Conservation (phyloP, 176 grass and related monocot genomes). For the Aegilops speltoides region DNA sequence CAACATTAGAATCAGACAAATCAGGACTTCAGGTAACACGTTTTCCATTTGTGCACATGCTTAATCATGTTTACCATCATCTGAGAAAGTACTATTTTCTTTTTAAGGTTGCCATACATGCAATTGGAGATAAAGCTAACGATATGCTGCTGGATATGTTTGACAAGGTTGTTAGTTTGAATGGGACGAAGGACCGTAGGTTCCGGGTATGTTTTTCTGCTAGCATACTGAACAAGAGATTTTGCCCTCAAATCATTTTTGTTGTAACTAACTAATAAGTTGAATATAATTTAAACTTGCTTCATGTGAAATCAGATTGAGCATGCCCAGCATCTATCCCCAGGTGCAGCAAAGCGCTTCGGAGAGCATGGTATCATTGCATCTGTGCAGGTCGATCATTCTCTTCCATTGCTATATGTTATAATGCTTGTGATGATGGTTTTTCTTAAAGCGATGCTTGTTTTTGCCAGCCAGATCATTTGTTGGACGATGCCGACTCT, state of each 20-base stretch:
- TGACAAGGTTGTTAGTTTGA: slow-evolving; percentile 47
- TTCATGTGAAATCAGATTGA: slow-evolving; percentile 65
- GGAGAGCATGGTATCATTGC: slow-evolving; percentile 71
- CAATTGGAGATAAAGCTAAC: slow-evolving; percentile 94
- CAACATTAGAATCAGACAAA: slow-evolving; percentile 76
- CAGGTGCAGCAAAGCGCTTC: slow-evolving; percentile 59
- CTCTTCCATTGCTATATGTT: background rate
- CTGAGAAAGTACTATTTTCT: slow-evolving; percentile 12
- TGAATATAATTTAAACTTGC: slow-evolving; percentile 25
- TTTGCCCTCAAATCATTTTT: background rate
- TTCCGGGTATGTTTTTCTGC: slow-evolving; percentile 57
- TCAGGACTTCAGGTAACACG: slow-evolving; percentile 73
- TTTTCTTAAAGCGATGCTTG: slow-evolving; percentile 1
- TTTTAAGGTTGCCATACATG: slow-evolving; percentile 86
- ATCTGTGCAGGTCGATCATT: slow-evolving; percentile 72
- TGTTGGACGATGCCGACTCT: slow-evolving; percentile 62
- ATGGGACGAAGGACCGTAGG: slow-evolving; percentile 73
- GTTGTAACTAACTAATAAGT: background rate
- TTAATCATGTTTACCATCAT: background rate
- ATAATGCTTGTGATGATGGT: background rate
- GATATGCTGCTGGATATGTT: slow-evolving; percentile 77
- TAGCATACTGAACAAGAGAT: slow-evolving; percentile 12
- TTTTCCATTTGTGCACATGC: background rate
- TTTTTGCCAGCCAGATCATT: slow-evolving; percentile 75
- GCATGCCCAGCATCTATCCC: slow-evolving; percentile 85